phyloP scores from a whole-genome alignment of 495 filamentous ascomycete species.

The Gamarada debralockiae region DNA sequence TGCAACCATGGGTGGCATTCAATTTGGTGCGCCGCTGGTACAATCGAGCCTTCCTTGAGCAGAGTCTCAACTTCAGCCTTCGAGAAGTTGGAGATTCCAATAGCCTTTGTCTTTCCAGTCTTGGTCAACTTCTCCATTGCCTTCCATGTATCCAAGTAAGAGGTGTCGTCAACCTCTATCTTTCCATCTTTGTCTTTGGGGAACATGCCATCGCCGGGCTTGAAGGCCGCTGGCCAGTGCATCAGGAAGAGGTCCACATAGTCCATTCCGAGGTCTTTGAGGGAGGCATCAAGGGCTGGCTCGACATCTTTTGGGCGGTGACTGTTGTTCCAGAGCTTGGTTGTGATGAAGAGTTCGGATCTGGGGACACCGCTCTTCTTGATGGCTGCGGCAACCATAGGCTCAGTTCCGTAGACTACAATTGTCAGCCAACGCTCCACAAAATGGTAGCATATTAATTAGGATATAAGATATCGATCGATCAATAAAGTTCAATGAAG shows the following conservation, averaged over 20 bases:
- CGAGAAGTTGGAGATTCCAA: conserved; percentile 78
- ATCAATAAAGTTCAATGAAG: too few relatives aligned
- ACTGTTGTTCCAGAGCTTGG: conserved; percentile 61
- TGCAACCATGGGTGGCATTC: conserved; percentile 54
- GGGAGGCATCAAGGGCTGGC: conserved; percentile 64
- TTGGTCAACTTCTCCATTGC: conserved; percentile 70
- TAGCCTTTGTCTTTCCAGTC: conserved; percentile 74
- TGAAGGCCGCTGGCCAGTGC: conserved; percentile 66
- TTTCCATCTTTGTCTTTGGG: conserved; percentile 82
- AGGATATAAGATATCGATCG: background rate
- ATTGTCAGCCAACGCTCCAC: background rate
- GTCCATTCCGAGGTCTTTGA: conserved; percentile 65
- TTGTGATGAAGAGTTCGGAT: conserved; percentile 65
- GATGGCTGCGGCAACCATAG: conserved; percentile 68
- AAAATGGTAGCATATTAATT: background rate
- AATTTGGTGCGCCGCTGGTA: conserved; percentile 61
- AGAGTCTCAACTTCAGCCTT: conserved; percentile 64
- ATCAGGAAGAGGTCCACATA: conserved; percentile 87
- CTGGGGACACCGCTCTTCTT: conserved; percentile 52
- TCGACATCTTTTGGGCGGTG: conserved; percentile 61
- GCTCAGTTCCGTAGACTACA: conserved; percentile 75
- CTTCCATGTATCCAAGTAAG: conserved; percentile 70
- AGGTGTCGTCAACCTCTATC: conserved; percentile 70
- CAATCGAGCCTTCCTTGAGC: conserved; percentile 53
- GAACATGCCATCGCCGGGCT: conserved; percentile 35